A percentile compares a stretch with the other conserved stretches of the same genome.
These are phyloP conservation scores for Gamarada debralockiae DNA, from an alignment of 495 filamentous ascomycete genomes.

Conservation along the genomic window DNA sequence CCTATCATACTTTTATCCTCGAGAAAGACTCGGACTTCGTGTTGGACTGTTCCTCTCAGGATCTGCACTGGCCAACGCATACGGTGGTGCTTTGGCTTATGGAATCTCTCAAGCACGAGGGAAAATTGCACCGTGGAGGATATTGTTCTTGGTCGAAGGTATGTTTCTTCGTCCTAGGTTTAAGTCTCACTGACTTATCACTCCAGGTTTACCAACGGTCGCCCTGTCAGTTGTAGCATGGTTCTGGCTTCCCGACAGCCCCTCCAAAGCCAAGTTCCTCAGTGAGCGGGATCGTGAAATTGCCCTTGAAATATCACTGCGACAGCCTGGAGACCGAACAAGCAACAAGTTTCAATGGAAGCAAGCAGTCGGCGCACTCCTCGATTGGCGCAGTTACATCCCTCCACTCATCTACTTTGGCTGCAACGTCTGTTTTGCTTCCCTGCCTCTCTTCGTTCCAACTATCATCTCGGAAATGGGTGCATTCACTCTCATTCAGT, in stretches of 20 bases:
- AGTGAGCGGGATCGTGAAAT: constrained; percentile 66
- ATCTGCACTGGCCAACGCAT: constrained; percentile 74
- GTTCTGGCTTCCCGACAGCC: constrained; percentile 66
- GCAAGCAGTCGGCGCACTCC: constrained; percentile 9
- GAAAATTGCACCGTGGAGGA: constrained; percentile 66
- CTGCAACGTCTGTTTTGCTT: constrained; percentile 65
- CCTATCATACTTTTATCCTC: constrained; percentile 77
- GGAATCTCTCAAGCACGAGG: constrained; percentile 70
- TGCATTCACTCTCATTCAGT: constrained; percentile 63
- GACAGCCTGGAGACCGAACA: constrained; percentile 35
- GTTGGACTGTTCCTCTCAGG: constrained; percentile 73
- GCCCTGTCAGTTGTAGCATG: constrained; percentile 60
- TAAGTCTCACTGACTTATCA: background rate
- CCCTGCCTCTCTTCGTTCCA: constrained; percentile 77
- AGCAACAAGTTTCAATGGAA: constrained; percentile 8
- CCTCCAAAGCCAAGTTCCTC: constrained; percentile 65
- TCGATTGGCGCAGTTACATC: constrained; percentile 3
- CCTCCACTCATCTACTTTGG: constrained; percentile 41
- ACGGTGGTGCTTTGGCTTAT: constrained; percentile 74
- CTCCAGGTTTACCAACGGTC: constrained; percentile 59
- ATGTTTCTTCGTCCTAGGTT: background rate
- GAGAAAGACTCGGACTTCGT: constrained; percentile 70
- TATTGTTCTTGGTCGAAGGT: constrained; percentile 77
- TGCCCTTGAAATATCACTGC: constrained; percentile 55
- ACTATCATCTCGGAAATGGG: constrained; percentile 69